Evolutionary conservation across 2,329 filamentous ascomycete genomes (phyloP).

Genomic region (Purpureocillium takamizusanense): DNA sequence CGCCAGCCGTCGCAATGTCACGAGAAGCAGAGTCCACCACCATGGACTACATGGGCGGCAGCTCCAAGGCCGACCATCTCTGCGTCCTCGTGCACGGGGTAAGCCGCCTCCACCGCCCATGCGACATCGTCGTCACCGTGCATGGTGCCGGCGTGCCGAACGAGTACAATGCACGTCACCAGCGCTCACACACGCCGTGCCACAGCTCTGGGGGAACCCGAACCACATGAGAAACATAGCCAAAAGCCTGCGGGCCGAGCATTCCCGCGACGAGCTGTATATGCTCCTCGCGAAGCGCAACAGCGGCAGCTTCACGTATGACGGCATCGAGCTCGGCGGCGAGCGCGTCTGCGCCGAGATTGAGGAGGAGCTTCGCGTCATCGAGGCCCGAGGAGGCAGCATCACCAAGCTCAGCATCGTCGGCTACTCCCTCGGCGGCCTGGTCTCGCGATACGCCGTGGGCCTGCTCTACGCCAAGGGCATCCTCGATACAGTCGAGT

Average conservation of each 20-base stretch:
- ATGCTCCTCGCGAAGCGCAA: slow-evolving; percentile 67
- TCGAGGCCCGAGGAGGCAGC: slow-evolving; percentile 53
- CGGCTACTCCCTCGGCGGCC: slow-evolving; percentile 82
- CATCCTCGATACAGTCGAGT: slow-evolving; percentile 68
- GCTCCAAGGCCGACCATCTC: slow-evolving; percentile 55
- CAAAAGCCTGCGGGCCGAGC: slow-evolving; percentile 51
- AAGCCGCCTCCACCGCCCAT: slow-evolving; percentile 22
- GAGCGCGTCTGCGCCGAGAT: slow-evolving; percentile 61
- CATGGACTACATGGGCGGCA: slow-evolving; percentile 36
- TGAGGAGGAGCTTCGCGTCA: slow-evolving; percentile 49
- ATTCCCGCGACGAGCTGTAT: slow-evolving; percentile 55
- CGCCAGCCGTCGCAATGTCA: not conserved
- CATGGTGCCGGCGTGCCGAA: no score
- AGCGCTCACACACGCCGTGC: not conserved
- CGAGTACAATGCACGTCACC: slow-evolving; percentile 3
- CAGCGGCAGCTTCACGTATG: slow-evolving; percentile 62
- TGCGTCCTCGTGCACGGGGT: slow-evolving; percentile 72
- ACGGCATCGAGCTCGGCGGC: slow-evolving; percentile 59
- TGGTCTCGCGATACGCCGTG: slow-evolving; percentile 79
- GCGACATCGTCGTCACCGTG: no score
- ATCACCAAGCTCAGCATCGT: slow-evolving; percentile 79
- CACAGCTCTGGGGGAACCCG: slow-evolving; percentile 70
- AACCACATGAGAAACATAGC: slow-evolving; percentile 62
- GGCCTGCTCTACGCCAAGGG: slow-evolving; percentile 77
- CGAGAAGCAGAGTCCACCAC: not conserved